phyloP scores from a whole-genome alignment of 768 basidiomycete species.

The Mycena kentingensis region DNA sequence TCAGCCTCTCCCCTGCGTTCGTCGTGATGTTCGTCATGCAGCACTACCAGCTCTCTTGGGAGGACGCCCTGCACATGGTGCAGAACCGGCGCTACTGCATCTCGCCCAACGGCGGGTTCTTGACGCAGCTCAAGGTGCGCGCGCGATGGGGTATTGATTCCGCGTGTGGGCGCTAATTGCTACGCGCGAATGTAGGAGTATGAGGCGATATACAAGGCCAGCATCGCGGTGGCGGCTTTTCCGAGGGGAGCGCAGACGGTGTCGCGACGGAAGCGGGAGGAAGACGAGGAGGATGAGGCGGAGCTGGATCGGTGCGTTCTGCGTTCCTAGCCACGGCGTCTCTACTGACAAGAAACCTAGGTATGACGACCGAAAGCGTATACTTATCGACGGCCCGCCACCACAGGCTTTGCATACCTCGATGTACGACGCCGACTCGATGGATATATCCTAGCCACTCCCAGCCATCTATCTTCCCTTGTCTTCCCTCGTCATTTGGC shows the following conservation, averaged over 20 bases:
- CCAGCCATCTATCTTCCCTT: conserved; percentile 10
- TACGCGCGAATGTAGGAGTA: conserved; percentile 63
- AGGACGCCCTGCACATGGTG: conserved; percentile 85
- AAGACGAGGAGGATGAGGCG: conserved; percentile 72
- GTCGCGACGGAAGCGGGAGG: conserved; percentile 64
- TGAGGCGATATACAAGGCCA: conserved; percentile 88
- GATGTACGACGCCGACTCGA: conserved; percentile 45
- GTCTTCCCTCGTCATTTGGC: conserved; percentile 24
- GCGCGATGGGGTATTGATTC: background rate
- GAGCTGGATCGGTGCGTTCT: conserved; percentile 34
- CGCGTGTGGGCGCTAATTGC: background rate
- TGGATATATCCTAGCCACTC: conserved; percentile 45
- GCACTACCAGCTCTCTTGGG: conserved; percentile 77
- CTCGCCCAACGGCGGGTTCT: conserved; percentile 87
- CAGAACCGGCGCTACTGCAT: conserved; percentile 93
- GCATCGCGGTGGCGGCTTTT: conserved; percentile 63
- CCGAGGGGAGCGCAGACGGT: conserved; percentile 49
- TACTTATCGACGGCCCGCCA: conserved; percentile 35
- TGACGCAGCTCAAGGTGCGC: conserved; percentile 86
- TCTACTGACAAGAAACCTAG: conserved; percentile 27
- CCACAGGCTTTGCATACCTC: conserved; percentile 3
- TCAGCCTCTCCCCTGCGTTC: conserved; percentile 84
- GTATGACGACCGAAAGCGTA: conserved; percentile 51
- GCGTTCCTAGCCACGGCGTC: background rate
- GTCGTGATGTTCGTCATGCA: conserved; percentile 96